Evolutionary conservation across 2,329 filamentous ascomycete species (phyloP).

Genomic region (Didymellaceae sp.): DNA sequence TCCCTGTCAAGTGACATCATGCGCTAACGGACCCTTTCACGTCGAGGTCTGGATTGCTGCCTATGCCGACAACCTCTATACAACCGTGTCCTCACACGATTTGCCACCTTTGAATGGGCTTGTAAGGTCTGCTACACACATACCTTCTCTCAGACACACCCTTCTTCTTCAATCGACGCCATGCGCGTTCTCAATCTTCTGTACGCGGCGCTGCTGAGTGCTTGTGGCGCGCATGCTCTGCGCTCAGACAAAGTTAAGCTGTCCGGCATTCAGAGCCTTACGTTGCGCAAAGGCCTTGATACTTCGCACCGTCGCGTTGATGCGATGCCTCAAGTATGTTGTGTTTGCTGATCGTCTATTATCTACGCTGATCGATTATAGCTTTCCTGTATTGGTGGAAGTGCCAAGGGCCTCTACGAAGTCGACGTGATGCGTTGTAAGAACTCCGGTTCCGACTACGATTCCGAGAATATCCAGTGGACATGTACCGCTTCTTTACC

Average conservation of each 20-base stretch:
- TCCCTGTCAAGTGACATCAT: constrained; percentile 23
- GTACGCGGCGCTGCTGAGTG: constrained; percentile 41
- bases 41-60: constrained; percentile 23
- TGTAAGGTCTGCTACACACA: neutral
- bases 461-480: constrained; percentile 87
- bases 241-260: constrained; percentile 63
- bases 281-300: constrained; percentile 70
- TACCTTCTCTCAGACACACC: neutral
- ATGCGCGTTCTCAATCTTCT: constrained; percentile 44
- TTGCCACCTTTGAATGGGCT: constrained; percentile 28
- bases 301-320: constrained; percentile 79
- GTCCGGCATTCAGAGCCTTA: constrained; percentile 76
- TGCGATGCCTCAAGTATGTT: constrained; percentile 67
- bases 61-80: constrained; percentile 7
- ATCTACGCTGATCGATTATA: constrained; percentile 44
- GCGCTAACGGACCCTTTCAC: constrained; percentile 18
- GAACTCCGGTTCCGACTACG: constrained; percentile 83
- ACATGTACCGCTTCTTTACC: constrained; percentile 75
- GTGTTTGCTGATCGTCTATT: neutral
- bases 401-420: constrained; percentile 67
- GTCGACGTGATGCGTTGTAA: constrained; percentile 87
- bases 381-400: constrained; percentile 75
- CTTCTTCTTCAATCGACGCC: neutral
- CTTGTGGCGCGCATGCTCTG: constrained; percentile 39
- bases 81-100: constrained; percentile 36